A percentile compares a stretch with the other conserved stretches of the same genome.
phyloP scores from a whole-genome alignment of 2,329 filamentous ascomycete genomes.

The Exutisphaerella laricina region DNA sequence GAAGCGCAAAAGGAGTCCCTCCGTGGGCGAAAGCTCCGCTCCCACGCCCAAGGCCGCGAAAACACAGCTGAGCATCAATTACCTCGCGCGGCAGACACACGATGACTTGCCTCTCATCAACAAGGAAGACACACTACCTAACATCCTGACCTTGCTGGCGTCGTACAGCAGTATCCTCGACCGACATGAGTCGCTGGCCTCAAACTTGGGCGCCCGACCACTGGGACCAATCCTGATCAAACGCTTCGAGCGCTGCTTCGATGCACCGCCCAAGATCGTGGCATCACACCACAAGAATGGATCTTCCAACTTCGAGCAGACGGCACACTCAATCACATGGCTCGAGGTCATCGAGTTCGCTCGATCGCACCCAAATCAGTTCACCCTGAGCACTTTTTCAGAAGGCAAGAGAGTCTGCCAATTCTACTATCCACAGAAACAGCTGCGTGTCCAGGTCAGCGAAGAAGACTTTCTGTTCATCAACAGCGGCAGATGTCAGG shows the following conservation, averaged over 20 bases:
- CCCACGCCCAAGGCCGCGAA: slow-evolving; percentile 39
- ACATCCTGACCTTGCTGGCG: slow-evolving; percentile 65
- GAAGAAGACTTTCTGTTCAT: slow-evolving; percentile 86
- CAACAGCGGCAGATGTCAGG: slow-evolving; percentile 73
- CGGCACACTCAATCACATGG: slow-evolving; percentile 61
- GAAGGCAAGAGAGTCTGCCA: slow-evolving; percentile 70
- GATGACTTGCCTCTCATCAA: slow-evolving; percentile 59
- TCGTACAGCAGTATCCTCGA: slow-evolving; percentile 83
- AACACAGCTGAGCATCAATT: slow-evolving; percentile 60
- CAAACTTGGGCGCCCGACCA: slow-evolving; percentile 76
- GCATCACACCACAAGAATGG: slow-evolving; percentile 47
- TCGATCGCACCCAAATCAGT: slow-evolving; percentile 71
- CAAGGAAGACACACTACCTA: slow-evolving; percentile 64
- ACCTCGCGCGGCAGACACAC: slow-evolving; percentile 57
- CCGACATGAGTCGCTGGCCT: slow-evolving; percentile 79
- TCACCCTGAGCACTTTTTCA: slow-evolving; percentile 62
- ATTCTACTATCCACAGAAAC: slow-evolving; percentile 65
- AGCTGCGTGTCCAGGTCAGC: slow-evolving; percentile 74
- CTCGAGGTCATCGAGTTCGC: slow-evolving; percentile 81
- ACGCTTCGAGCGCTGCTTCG: slow-evolving; percentile 79
- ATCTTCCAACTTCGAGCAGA: slow-evolving; percentile 33
- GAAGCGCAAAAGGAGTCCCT: slow-evolving; percentile 46
- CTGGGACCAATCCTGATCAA: slow-evolving; percentile 77
- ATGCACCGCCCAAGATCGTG: slow-evolving; percentile 65
- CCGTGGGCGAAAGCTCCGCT: slow-evolving; percentile 15